Evolutionary conservation across 768 basidiomycete genomes (phyloP).

Genomic region (Boletus sensibilis): DNA sequence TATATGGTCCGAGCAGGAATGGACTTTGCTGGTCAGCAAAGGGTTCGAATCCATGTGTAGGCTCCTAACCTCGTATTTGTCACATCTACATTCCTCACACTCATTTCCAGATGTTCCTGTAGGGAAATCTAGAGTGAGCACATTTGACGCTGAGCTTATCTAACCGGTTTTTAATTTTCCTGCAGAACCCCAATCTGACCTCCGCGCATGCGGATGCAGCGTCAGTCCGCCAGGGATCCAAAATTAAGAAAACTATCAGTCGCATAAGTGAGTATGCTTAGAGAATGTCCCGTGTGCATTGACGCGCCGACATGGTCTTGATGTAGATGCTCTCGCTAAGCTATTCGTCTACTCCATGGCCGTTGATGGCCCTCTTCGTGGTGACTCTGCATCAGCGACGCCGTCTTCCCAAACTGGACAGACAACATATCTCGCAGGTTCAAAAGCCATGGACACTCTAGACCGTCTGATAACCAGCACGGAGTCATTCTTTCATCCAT

Average conservation of each 20-base stretch:
- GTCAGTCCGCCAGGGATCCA: constrained; percentile 52
- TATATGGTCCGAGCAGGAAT: constrained; percentile 84
- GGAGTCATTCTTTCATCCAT: constrained; percentile 94
- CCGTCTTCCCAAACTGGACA: constrained; percentile 58
- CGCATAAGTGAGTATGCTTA: constrained; percentile 47
- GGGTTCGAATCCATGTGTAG: constrained; percentile 78
- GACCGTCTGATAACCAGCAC: constrained; percentile 88
- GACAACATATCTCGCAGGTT: constrained; percentile 72
- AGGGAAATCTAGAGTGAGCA: constrained; percentile 59
- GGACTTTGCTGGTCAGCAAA: constrained; percentile 79
- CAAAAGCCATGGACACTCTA: constrained; percentile 82
- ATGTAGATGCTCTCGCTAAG: constrained; percentile 72
- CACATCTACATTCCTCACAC: constrained; percentile 39
- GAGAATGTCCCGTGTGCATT: neutral
- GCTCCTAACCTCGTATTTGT: constrained; percentile 4
- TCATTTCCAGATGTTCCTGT: constrained; percentile 40
- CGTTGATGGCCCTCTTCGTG: constrained; percentile 67
- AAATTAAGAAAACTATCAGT: constrained; percentile 70
- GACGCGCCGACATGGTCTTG: neutral
- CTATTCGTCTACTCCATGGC: constrained; percentile 88
- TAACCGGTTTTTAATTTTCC: neutral
- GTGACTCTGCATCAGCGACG: constrained; percentile 50
- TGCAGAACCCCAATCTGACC: constrained; percentile 61
- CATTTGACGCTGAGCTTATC: neutral
- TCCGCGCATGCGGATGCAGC: constrained; percentile 67